These are phyloP conservation scores for Sporisorium exsertum DNA, from an alignment of 1,284 basidiomycete genomes.

Conservation along the genomic window DNA sequence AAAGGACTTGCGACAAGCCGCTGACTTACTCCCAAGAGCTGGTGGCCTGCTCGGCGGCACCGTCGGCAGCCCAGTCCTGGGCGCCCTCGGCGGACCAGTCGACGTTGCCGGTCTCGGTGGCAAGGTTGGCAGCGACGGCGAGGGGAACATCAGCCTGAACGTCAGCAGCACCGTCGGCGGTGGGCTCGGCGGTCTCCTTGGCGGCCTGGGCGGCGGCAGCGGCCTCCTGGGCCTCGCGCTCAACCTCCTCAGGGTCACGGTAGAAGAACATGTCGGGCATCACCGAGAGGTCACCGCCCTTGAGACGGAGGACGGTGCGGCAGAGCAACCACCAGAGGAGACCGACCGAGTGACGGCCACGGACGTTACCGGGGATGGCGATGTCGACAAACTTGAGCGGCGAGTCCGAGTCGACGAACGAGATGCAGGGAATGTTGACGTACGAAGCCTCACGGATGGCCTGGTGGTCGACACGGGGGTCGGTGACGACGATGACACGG, in stretches of 20 bases:
- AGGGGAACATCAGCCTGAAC: slow-evolving; percentile 73
- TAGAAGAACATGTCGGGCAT: slow-evolving; percentile 99
- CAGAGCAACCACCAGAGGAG: slow-evolving; percentile 99
- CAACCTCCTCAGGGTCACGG: slow-evolving; percentile 98
- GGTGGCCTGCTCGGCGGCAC: slow-evolving; percentile 47
- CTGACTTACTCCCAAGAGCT: slow-evolving; percentile 51
- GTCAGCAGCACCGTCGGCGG: slow-evolving; percentile 74
- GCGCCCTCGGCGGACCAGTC: slow-evolving; percentile 80
- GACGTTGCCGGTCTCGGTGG: slow-evolving; percentile 72
- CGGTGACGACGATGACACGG: slow-evolving; percentile 95
- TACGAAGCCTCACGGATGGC: slow-evolving; percentile 99
- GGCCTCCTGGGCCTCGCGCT: slow-evolving; percentile 94
- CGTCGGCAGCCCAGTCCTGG: slow-evolving; percentile 70
- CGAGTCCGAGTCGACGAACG: slow-evolving; percentile 97
- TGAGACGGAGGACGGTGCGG: slow-evolving; percentile 95
- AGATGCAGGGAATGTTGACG: slow-evolving; percentile 99
- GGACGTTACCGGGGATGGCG: slow-evolving; percentile 99
- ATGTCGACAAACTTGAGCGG: slow-evolving; percentile 97
- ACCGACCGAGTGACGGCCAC: slow-evolving; percentile 95
- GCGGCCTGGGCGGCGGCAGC: slow-evolving; percentile 70
- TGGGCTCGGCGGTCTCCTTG: slow-evolving; percentile 57
- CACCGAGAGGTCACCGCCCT: slow-evolving; percentile 94
- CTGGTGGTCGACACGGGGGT: slow-evolving; percentile 99
- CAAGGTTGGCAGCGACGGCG: slow-evolving; percentile 56
- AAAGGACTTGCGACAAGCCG: background rate